These are phyloP conservation scores for Linderina pennispora DNA, from an alignment of 192 early-diverging fungal species.

Conservation along the genomic window DNA sequence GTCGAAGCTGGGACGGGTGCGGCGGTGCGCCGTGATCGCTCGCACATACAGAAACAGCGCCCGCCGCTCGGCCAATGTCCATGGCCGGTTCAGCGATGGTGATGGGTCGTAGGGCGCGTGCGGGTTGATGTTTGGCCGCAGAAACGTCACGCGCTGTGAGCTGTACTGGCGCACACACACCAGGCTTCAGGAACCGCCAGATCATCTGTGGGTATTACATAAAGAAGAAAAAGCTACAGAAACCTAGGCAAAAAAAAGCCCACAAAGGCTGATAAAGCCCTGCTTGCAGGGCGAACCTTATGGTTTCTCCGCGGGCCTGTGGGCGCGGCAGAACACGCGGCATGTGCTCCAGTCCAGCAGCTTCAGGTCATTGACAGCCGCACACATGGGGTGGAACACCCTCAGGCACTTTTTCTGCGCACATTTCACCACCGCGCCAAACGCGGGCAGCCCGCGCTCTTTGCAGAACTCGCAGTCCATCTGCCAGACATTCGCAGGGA, in stretches of 20 bases:
- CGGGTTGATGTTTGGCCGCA: neutral
- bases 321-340: neutral
- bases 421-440: slow-evolving; percentile 83
- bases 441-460: neutral
- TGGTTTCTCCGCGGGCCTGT: too few species aligned
- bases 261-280: too few species aligned
- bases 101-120: neutral
- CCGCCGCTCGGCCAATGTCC: neutral
- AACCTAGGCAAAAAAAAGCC: too few species aligned
- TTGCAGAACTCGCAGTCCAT: slow-evolving; percentile 68
- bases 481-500: slow-evolving; percentile 46
- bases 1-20: neutral
- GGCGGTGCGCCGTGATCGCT: neutral
- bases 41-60: neutral
- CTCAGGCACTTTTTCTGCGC: slow-evolving; percentile 63
- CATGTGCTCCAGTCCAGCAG: slow-evolving; percentile 10
- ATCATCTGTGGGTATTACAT: too few species aligned
- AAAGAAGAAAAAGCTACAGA: too few species aligned
- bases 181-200: too few species aligned
- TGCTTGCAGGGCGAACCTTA: too few species aligned
- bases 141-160: neutral
- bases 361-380: slow-evolving; percentile 4
- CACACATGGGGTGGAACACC: slow-evolving; percentile 61
- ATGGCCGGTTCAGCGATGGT: neutral
- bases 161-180: too few species aligned